Conservation (phyloP, 805 yeast species). For the Candida lessepsii region DNA sequence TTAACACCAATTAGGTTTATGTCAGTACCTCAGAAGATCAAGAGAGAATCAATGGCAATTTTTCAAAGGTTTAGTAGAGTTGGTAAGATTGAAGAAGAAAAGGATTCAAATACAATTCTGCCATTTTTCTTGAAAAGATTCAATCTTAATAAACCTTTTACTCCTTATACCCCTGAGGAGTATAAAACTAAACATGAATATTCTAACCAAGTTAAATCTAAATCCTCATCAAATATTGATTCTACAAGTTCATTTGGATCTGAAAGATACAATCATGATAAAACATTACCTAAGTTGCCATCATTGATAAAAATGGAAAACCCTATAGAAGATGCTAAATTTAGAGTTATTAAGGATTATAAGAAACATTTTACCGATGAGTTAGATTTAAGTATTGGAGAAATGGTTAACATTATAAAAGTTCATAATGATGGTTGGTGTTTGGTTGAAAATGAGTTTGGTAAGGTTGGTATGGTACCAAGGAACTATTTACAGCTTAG, state of each 20-base stretch:
- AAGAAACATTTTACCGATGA: constrained; percentile 33
- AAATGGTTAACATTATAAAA: constrained; percentile 24
- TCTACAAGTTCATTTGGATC: background rate
- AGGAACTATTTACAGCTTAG: constrained; percentile 23
- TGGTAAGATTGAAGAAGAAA: constrained; percentile 21
- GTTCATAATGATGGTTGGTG: constrained; percentile 42
- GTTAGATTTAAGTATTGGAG: constrained; percentile 29
- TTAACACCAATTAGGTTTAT: constrained; percentile 13
- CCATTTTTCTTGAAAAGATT: constrained; percentile 35
- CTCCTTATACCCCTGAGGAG: constrained; percentile 10
- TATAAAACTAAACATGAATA: constrained; percentile 2
- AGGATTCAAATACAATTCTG: constrained; percentile 17
- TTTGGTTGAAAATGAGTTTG: constrained; percentile 23
- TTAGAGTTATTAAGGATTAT: constrained; percentile 27
- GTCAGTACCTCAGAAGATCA: constrained; percentile 11
- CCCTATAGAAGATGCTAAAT: constrained; percentile 14
- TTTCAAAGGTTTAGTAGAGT: constrained; percentile 25
- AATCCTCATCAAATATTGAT: background rate
- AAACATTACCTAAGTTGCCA: constrained; percentile 20
- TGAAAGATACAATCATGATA: constrained; percentile 4
- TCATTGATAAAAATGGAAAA: constrained; percentile 16
- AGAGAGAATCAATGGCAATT: constrained; percentile 19
- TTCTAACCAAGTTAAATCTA: background rate
- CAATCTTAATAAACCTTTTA: constrained; percentile 23
- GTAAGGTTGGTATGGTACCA: constrained; percentile 38